Base-by-base conservation (phyloP, 2,329 filamentous ascomycete species). In the Diplodia scrobiculata region DNA sequence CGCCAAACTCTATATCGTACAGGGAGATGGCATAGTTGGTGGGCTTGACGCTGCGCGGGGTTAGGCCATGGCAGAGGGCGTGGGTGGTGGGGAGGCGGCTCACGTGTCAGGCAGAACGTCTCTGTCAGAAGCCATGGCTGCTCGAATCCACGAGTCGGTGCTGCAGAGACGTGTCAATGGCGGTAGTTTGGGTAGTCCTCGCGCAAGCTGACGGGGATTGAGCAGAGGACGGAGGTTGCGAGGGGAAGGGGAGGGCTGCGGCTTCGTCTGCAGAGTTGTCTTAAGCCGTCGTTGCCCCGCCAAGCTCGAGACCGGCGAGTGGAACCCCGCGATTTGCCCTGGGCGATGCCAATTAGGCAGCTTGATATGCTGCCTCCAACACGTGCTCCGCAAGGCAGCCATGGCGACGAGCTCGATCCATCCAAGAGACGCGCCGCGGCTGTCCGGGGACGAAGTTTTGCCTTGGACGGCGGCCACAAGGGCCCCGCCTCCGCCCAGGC, bases 1-100 rank as follows among this genome's bases (percentile, higher is more conserved):
- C 86, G 69, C 85, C 84, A 64, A 87, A 80, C 71, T 97, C 89
- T 69, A 99, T 82, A 72, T 95, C 89, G 74, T 84, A 87, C 72
- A 99, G 85, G 66, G 89, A 91, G 70, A 99, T 83, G 73, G 86
- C 83, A 80, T 99, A 99, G 81, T 98, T 92, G 69, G 84, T 82
- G 2, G 95, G 92, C 81, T 92, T 94, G 75, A 94, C 87, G 74
- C 86, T 88, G 68, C 48, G 41, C 53, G 17, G 25, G 63, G 69
- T 76, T 47, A 76, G 72, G 63, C 47, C n/a, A 54, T 2, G 0
- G 17, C 29, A 14, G 36, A 59, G 32, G 60, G 48, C 6, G 14
- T 32, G 65, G 17, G 10, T 32, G 47, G 17, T 32, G n/a, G 32
- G 34, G 5, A 21, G 34, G 53, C n/a, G 34, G 69, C 78, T 73